A percentile compares a stretch with the other conserved stretches of the same genome.
These are phyloP conservation scores for Didymella lethalis DNA, from an alignment of 2,329 filamentous ascomycete species.

Conservation along the genomic window DNA sequence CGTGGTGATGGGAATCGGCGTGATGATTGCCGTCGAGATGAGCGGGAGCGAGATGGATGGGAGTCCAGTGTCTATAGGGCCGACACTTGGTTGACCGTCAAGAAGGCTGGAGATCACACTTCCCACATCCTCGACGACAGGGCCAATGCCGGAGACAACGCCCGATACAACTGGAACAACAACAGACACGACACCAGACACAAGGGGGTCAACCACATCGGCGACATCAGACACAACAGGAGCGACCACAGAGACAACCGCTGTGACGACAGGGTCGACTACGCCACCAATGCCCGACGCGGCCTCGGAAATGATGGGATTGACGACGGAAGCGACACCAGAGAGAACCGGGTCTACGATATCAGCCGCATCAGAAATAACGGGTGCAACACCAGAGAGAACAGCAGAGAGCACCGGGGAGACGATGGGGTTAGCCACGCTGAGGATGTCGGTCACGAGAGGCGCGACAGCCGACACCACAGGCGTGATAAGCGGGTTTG, in stretches of 20 bases:
- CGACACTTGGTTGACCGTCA: neutral
- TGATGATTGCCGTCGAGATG: neutral
- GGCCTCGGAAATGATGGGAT: neutral
- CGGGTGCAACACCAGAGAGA: neutral
- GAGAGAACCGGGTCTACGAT: neutral
- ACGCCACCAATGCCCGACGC: neutral
- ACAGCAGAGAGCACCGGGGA: neutral
- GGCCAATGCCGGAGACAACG: neutral
- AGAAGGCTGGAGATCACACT: neutral
- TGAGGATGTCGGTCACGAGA: neutral
- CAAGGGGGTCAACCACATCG: neutral
- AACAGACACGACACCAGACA: neutral
- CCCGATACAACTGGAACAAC: neutral
- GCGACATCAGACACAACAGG: neutral
- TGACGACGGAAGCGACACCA: neutral
- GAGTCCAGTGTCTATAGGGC: neutral
- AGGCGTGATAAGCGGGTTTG: neutral
- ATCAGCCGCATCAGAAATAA: neutral
- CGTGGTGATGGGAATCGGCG: neutral
- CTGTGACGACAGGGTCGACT: neutral
- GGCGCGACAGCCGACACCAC: neutral
- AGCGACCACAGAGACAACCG: neutral
- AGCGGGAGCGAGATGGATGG: neutral
- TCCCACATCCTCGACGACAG: neutral
- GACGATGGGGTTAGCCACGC: neutral